These are phyloP conservation scores for Trichoderma breve DNA, from an alignment of 2,329 filamentous ascomycete species.

Conservation along the genomic window DNA sequence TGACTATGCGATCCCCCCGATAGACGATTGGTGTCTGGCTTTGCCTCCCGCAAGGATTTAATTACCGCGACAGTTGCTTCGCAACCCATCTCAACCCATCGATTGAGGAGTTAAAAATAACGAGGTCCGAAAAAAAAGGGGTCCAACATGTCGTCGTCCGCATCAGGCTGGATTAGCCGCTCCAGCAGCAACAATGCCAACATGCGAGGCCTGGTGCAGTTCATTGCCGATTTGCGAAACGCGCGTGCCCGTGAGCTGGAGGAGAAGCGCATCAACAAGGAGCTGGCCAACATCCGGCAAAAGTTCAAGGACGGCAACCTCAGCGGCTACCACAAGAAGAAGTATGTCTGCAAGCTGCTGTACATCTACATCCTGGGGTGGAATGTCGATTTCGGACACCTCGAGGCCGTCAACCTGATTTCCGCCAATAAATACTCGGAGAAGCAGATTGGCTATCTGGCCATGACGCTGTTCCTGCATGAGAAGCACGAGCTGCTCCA, in stretches of 20 bases:
- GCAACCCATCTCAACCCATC: not conserved
- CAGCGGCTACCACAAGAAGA: constrained; percentile 98
- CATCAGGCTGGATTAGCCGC: constrained; percentile 62
- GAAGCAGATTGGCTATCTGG: constrained; percentile 98
- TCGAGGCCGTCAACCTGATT: constrained; percentile 97
- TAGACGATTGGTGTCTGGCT: constrained; percentile 27
- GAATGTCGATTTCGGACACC: constrained; percentile 98
- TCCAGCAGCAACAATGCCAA: constrained; percentile 64
- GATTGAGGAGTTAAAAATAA: not conserved
- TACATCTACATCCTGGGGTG: constrained; percentile 99
- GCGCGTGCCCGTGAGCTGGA: constrained; percentile 92
- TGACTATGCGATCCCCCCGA: constrained; percentile 36
- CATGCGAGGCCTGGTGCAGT: constrained; percentile 87
- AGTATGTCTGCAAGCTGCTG: constrained; percentile 99
- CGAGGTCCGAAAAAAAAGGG: not conserved
- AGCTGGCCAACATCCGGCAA: constrained; percentile 94
- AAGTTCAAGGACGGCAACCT: constrained; percentile 96
- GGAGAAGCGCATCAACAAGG: constrained; percentile 99
- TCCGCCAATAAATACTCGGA: constrained; percentile 97
- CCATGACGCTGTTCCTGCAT: constrained; percentile 94
- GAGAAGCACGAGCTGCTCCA: constrained; percentile 96
- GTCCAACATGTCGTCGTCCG: constrained; percentile 53
- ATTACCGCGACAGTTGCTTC: constrained; percentile 1
- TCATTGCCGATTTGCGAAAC: constrained; percentile 95
- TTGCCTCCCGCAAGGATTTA: constrained; percentile 21